These are phyloP conservation scores for Diutina siamensis DNA, from an alignment of 1,139 yeast genomes.

Conservation along the genomic window DNA sequence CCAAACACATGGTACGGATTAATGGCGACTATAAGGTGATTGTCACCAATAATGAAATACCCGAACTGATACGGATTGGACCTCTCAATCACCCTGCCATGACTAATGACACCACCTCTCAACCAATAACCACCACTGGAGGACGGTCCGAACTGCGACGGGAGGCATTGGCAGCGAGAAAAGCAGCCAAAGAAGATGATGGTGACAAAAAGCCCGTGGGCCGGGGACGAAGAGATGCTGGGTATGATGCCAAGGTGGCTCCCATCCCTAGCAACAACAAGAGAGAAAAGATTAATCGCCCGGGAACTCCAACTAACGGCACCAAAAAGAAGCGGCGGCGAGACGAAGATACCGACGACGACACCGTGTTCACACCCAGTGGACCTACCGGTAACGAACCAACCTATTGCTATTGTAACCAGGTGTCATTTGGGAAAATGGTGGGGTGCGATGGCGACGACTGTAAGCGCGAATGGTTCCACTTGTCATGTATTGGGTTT, in stretches of 20 bases:
- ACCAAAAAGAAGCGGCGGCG: conserved; percentile 5
- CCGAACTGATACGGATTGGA: conserved; percentile 57
- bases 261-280: neutral
- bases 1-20: conserved; percentile 58
- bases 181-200: conserved; percentile 36
- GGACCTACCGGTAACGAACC: conserved; percentile 39
- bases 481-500: conserved; percentile 88
- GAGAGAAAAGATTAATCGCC: conserved; percentile 8
- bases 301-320: conserved; percentile 1
- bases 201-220: conserved; percentile 20
- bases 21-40: conserved; percentile 70
- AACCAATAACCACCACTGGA: conserved; percentile 12
- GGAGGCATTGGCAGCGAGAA: conserved; percentile 86
- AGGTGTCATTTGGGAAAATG: conserved; percentile 96
- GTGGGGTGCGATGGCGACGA: conserved; percentile 95
- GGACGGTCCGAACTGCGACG: conserved; percentile 68
- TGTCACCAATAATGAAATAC: conserved; percentile 61
- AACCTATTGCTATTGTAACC: conserved; percentile 90
- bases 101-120: conserved; percentile 50
- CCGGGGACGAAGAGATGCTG: conserved; percentile 6
- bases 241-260: conserved; percentile 8
- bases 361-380: neutral
- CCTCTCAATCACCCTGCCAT: conserved; percentile 87
- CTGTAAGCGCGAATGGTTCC: conserved; percentile 95
- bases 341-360: conserved; percentile 7